Base-by-base conservation (phyloP, 1,139 yeast genomes). In the Debaryomyces udenii region DNA sequence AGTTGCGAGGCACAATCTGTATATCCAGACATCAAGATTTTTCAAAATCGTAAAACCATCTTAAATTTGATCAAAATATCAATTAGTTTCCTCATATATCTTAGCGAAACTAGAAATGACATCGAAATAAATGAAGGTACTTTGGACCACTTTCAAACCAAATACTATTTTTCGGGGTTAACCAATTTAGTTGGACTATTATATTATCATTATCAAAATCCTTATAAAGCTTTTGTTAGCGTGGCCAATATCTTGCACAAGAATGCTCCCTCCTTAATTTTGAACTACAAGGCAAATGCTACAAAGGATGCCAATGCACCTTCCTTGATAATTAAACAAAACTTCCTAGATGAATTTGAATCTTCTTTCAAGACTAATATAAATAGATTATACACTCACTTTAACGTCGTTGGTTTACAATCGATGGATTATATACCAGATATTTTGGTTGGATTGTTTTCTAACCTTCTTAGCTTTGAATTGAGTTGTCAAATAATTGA, bases 371-470 rank as follows among this genome's bases (percentile, higher is more conserved):
- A 68, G 28, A 57, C 64, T 29, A 68, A 73, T 39, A 62, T 73
- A 37, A 74, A 80, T 9, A 56, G 70, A 27, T 57, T 84, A 28
- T 68, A 66, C 40, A 61, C 70, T 7, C 88, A 83, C 53, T 78
- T 84, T 51, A 62, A 64, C 36, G 52, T 62, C 5, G 56, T 72
- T 20, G 62, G 62, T 7, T 48, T 81, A 26, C 44, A 57, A 1
- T 74, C 61, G 3, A 38, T 52, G 17, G 66, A 62, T 5, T 65
- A 54, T 37, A 42, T 63, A 6, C 63, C 68, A 2, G 45, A 43
- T 17, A 44, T 61, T 22, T 35, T 59, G 0, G 31, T 58, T 11
- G 48, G 60, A 2, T 40, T 62, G 14, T 53, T 62, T 18, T 45
- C 59, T 4, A 53, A 59, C 38, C 43, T 55, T 9, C 49, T 63